Conservation (phyloP, 306 rosid species). For the Crotalaria pallida region DNA sequence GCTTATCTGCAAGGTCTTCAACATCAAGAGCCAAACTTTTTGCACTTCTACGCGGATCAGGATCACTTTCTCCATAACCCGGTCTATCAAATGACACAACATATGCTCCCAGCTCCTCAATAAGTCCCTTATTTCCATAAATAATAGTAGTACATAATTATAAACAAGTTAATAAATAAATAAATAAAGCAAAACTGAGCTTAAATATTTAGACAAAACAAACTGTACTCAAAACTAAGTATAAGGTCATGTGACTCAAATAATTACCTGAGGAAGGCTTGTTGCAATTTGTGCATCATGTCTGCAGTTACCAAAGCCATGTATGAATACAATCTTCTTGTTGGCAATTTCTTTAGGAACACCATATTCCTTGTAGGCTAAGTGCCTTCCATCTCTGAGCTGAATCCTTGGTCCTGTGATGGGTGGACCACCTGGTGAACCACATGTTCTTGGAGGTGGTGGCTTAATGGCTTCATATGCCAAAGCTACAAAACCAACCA, state of each 20-base stretch:
- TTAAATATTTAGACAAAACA: too few species aligned
- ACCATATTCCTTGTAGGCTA: constrained; percentile 64
- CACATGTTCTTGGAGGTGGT: constrained; percentile 41
- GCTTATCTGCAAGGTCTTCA: constrained; percentile 86
- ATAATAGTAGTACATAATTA: too few species aligned
- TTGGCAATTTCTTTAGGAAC: constrained; percentile 39
- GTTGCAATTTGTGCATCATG: constrained; percentile 13
- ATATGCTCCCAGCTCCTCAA: constrained; percentile 59
- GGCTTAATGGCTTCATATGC: constrained; percentile 27
- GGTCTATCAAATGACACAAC: constrained; percentile 76
- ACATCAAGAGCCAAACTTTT: constrained; percentile 75
- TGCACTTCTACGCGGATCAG: constrained; percentile 63
- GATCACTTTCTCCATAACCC: constrained; percentile 97
- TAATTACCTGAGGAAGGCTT: background rate
- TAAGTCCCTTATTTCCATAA: constrained; percentile 57
- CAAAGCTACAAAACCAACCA: constrained; percentile 31
- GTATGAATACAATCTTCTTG: constrained; percentile 43
- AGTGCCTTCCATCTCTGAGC: constrained; percentile 60
- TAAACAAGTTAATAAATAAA: too few species aligned
- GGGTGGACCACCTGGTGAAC: constrained; percentile 47
- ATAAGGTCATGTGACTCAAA: too few species aligned
- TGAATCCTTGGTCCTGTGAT: constrained; percentile 43
- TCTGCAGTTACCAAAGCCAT: constrained; percentile 24
- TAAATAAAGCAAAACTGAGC: background rate
- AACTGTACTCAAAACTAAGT: too few species aligned